Base-by-base conservation (phyloP, 768 basidiomycete species). In the Imleria badia region DNA sequence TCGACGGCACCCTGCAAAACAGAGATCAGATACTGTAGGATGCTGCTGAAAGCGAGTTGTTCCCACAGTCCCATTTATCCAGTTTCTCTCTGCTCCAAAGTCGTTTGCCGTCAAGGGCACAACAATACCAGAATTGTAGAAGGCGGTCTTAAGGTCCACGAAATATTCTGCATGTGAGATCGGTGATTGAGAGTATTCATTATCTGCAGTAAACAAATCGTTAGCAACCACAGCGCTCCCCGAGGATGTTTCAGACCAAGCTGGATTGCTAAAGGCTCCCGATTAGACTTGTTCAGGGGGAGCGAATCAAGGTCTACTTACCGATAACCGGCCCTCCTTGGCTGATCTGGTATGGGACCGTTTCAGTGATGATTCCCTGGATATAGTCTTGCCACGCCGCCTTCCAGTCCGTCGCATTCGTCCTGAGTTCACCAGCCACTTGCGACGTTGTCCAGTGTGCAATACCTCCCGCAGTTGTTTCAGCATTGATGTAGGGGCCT, bases 51-150 rank as follows among this genome's bases (percentile, higher is more conserved):
- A 30, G 14, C 20, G 15, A 40, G 5, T 29, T 40, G 12, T 15
- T 47, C 80, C 56, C 61, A 85, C 86, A 22, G 84, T 86, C 20
- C 89, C 89, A 33, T 84, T 86, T 52, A 88, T 79, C 62, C 86
- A 91, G 56, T 86, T 86, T 49, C 65, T 63, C 5, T 73, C 75
- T 67, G 78, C 62, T 3, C 79, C 80, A 0, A 85, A 80, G 60
- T 91, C 89, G 51, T 91, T 91, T 69, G 86, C 87, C 1, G 88
- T 89, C 55, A 89, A 68, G 34, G 85, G 88, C 31, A 90, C 84
- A 15, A 81, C 82, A 41, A 90, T 84, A 12, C 74, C 70, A 2
- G 83, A 82, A 36, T 75, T 66, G 36, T 73, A 76, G 64, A 85
- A 87, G 9, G 74, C 79, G 7, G 66, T 70, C 65, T 87, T 78